phyloP scores from a whole-genome alignment of 352 stramenopile species.

The Ophiocytium majus region DNA sequence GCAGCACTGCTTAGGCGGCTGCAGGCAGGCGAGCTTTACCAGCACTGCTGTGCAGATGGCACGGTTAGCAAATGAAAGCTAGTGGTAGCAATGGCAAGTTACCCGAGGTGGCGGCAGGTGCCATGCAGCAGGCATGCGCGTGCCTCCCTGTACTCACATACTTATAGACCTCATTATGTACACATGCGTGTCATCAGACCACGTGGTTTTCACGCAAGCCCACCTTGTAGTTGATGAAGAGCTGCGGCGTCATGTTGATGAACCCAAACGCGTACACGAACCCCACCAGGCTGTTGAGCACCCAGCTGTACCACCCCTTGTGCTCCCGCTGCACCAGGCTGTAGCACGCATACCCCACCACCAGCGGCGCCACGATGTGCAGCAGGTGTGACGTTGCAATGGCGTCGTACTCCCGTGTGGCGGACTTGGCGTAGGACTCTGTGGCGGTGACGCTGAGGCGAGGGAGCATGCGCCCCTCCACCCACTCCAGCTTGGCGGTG shows the following conservation, averaged over 20 bases:
- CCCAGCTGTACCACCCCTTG: constrained; percentile 96
- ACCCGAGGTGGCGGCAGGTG: too few relatives aligned
- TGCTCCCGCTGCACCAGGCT: constrained; percentile 88
- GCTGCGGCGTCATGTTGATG: constrained; percentile 94
- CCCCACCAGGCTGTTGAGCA: constrained; percentile 87
- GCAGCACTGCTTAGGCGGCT: too few relatives aligned
- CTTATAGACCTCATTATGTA: too few relatives aligned
- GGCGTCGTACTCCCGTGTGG: constrained; percentile 72
- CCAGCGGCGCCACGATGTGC: constrained; percentile 63
- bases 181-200: too few relatives aligned
- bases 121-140: too few relatives aligned
- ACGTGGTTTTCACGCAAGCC: too few relatives aligned
- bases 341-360: constrained; percentile 88
- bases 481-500: neutral
- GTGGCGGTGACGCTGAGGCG: constrained; percentile 31
- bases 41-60: too few relatives aligned
- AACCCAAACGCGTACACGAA: constrained; percentile 99
- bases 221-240: constrained; percentile 69
- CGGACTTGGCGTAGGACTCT: constrained; percentile 55
- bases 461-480: constrained; percentile 6
- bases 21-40: too few relatives aligned
- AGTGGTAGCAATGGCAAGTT: too few relatives aligned
- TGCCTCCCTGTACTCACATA: too few relatives aligned
- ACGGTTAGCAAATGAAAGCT: too few relatives aligned
- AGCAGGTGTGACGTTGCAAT: constrained; percentile 67